Conservation (phyloP, 768 basidiomycete species). For the Gyrodon lividus region DNA sequence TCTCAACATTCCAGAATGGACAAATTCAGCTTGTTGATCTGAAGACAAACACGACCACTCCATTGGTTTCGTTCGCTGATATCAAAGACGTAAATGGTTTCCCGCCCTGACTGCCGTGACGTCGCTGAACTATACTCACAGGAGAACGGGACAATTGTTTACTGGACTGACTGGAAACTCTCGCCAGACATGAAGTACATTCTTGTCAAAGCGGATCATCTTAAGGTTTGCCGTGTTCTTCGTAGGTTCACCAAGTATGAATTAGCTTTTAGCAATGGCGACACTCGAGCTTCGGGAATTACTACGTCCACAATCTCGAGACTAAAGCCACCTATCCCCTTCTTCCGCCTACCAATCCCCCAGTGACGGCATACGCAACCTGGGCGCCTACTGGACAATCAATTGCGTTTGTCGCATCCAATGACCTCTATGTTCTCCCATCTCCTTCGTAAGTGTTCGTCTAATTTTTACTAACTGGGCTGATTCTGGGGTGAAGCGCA, state of each 20-base stretch:
- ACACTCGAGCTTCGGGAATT: conserved; percentile 86
- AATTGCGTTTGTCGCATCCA: conserved; percentile 82
- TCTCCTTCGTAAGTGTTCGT: conserved; percentile 54
- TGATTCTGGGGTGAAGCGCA: conserved; percentile 26
- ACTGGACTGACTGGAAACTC: conserved; percentile 68
- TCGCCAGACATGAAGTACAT: conserved; percentile 92
- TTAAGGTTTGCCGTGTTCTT: conserved; percentile 51
- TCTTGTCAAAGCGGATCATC: conserved; percentile 71
- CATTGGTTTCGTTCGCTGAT: conserved; percentile 56
- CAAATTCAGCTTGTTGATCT: conserved; percentile 81
- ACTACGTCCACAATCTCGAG: conserved; percentile 83
- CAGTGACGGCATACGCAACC: conserved; percentile 72
- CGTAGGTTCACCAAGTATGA: conserved; percentile 3
- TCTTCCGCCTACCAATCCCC: conserved; percentile 63
- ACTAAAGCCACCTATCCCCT: conserved; percentile 70
- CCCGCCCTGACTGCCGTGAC: background rate
- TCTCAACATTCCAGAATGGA: conserved; percentile 59
- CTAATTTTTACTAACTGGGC: background rate
- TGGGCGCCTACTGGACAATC: conserved; percentile 85
- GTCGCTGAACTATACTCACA: conserved; percentile 27
- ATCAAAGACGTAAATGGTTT: conserved; percentile 57
- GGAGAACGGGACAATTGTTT: conserved; percentile 53
- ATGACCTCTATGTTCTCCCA: conserved; percentile 86
- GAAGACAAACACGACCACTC: conserved; percentile 64
- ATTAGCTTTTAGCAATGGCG: conserved; percentile 81